Evolutionary conservation across 179 eudicot genomes (phyloP).

Genomic region (Nepenthes alata): DNA sequence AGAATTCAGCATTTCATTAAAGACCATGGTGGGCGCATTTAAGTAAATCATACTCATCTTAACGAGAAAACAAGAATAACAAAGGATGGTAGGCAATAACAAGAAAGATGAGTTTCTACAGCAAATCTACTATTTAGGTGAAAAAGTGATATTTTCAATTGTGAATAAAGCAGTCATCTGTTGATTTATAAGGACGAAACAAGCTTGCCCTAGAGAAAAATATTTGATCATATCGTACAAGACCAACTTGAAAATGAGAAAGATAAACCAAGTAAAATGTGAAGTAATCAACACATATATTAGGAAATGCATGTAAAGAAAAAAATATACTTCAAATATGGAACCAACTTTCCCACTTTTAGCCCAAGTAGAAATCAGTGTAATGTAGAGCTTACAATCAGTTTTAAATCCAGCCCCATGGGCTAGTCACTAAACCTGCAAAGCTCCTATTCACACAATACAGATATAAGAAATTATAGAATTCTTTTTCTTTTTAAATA

Average conservation of each 20-base stretch:
- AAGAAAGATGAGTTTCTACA: too few relatives aligned
- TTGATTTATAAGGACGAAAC: too few relatives aligned
- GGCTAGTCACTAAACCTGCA: slow-evolving; percentile 51
- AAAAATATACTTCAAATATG: slow-evolving; percentile 67
- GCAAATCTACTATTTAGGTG: too few relatives aligned
- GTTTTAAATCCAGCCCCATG: slow-evolving; percentile 57
- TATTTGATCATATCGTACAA: too few relatives aligned
- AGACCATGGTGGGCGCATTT: slow-evolving; percentile 36
- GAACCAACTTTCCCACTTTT: slow-evolving; percentile 90
- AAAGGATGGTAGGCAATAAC: background rate
- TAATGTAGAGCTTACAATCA: slow-evolving; percentile 94
- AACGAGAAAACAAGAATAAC: background rate
- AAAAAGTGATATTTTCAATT: too few relatives aligned
- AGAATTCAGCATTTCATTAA: slow-evolving; percentile 86
- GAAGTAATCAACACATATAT: background rate
- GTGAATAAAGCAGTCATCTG: too few relatives aligned
- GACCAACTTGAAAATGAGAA: too few relatives aligned
- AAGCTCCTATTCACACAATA: slow-evolving; percentile 55
- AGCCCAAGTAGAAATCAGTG: slow-evolving; percentile 86
- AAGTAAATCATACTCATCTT: background rate
- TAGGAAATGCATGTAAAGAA: background rate
- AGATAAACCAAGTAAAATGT: background rate
- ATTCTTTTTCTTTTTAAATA: background rate
- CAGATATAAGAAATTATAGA: slow-evolving; percentile 1
- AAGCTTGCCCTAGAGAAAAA: too few relatives aligned